Base-by-base conservation (phyloP, 163 green algal genomes). In the Chlamydomonas reinhardtii region DNA sequence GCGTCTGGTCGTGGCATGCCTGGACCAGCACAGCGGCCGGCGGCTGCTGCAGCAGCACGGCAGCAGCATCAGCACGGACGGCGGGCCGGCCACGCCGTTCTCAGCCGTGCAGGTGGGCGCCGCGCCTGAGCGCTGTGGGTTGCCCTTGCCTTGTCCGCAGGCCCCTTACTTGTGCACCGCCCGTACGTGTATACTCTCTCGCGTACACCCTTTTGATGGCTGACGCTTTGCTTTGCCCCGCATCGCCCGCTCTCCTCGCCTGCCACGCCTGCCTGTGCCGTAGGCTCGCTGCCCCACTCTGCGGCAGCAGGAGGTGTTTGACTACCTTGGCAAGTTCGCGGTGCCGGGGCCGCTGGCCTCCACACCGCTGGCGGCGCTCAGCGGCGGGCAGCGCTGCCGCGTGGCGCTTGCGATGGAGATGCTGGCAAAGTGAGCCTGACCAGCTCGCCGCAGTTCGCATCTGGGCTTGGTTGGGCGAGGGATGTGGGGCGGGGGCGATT, bases 1-100 rank as follows among this genome's bases (percentile, higher is more conserved):
- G 20, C 82, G 82, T 32, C 82, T 88, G 66, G 4, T 31, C 68
- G 70, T 86, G 56, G 80, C 16, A 4, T 73, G 54, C 16, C 80
- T 86, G 27, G 80, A 86, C 70, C 80, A 86, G 35, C 80, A 86
- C 80, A 86, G 80, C 80, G 80, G 80, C 70, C 48, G 80, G 80
- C 32, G 54, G 70, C 56, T 86, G 80, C 35, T 86, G 77, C 34
- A 35, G 34, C 24, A 71, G 29, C 6, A 35, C 64, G 64, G 64
- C 0, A 20, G 70, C 3, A 70, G 52, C 52, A 25, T 34, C 56
- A 73, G 74, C 74, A 27, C 31, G 17, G 27, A 37, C 8, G 70
- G 35, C 70, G 25, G 37, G 34, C 31, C 70, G 24, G 72, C 14
- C 5, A 39, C 39, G 61, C 35, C 52, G 4, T 83, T 83, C 61